phyloP scores from a whole-genome alignment of 495 filamentous ascomycete species.

The Xylaria nigripes region DNA sequence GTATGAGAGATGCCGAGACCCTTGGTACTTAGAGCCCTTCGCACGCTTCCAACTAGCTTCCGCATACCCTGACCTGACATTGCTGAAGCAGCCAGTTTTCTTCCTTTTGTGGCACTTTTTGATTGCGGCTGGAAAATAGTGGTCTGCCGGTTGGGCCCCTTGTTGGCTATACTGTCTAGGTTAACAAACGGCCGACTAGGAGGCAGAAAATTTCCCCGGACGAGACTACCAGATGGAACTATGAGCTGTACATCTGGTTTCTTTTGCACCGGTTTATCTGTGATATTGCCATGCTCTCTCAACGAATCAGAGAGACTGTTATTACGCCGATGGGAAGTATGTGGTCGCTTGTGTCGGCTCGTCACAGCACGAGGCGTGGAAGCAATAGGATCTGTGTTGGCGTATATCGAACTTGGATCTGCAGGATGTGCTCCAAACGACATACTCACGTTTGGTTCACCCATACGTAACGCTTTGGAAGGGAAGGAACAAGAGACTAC shows the following conservation, averaged over 20 bases:
- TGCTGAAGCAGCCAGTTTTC: slow-evolving; percentile 35
- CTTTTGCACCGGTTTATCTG: slow-evolving; percentile 41
- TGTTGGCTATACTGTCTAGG: slow-evolving; percentile 54
- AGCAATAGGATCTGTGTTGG: slow-evolving; percentile 37
- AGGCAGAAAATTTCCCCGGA: slow-evolving; percentile 72
- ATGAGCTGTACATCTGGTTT: slow-evolving; percentile 52
- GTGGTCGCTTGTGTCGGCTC: slow-evolving; percentile 44
- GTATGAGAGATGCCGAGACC: slow-evolving; percentile 39
- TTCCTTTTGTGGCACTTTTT: slow-evolving; percentile 28
- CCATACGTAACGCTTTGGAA: slow-evolving; percentile 46
- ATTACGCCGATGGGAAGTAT: slow-evolving; percentile 42
- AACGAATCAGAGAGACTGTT: slow-evolving; percentile 72
- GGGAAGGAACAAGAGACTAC: slow-evolving; percentile 81
- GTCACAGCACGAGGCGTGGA: slow-evolving; percentile 44
- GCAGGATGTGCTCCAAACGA: slow-evolving; percentile 57
- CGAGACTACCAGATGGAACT: slow-evolving; percentile 67
- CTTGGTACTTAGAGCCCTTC: slow-evolving; percentile 74
- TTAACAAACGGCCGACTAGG: slow-evolving; percentile 71
- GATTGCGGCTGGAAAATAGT: slow-evolving; percentile 41
- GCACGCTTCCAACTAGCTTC: slow-evolving; percentile 78
- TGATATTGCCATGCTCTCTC: slow-evolving; percentile 55
- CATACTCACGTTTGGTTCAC: slow-evolving; percentile 35
- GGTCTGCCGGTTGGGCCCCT: slow-evolving; percentile 31
- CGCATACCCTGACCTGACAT: slow-evolving; percentile 63
- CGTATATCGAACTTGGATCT: slow-evolving; percentile 42